Evolutionary conservation across 805 yeast species (phyloP).

Genomic region (Candida loeiensis): DNA sequence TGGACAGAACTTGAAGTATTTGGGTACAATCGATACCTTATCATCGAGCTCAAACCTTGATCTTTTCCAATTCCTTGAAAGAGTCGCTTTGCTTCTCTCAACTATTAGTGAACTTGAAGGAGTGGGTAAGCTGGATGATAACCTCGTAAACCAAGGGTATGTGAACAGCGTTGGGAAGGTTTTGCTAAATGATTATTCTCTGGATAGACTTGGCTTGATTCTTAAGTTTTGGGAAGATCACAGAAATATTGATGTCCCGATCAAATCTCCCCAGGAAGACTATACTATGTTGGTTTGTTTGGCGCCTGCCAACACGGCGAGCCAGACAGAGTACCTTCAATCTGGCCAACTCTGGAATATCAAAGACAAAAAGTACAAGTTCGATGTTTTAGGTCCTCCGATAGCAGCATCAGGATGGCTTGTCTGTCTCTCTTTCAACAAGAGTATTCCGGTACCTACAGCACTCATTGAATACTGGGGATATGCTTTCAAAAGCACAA

Average conservation of each 20-base stretch:
- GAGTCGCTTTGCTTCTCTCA: constrained; percentile 26
- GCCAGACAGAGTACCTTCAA: constrained; percentile 19
- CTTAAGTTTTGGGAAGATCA: constrained; percentile 36
- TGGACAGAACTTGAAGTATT: constrained; percentile 33
- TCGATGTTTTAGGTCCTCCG: constrained; percentile 14
- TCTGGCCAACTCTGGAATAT: constrained; percentile 22
- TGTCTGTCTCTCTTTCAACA: constrained; percentile 23
- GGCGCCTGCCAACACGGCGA: constrained; percentile 9
- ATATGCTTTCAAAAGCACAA: constrained; percentile 8
- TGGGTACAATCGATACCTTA: constrained; percentile 34
- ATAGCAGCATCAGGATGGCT: constrained; percentile 20
- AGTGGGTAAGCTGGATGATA: constrained; percentile 10
- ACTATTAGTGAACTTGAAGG: constrained; percentile 25
- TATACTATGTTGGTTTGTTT: constrained; percentile 23
- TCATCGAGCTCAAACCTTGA: constrained; percentile 29
- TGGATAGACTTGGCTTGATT: constrained; percentile 29
- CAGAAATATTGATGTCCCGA: constrained; percentile 25
- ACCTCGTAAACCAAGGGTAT: constrained; percentile 20
- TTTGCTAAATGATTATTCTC: constrained; percentile 21
- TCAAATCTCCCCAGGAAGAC: constrained; percentile 14
- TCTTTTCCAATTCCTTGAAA: constrained; percentile 29
- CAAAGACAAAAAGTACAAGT: constrained; percentile 14
- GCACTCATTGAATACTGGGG: constrained; percentile 32
- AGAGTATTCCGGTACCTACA: constrained; percentile 26
- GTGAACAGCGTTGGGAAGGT: constrained; percentile 26